Evolutionary conservation across 768 basidiomycete species (phyloP).

Genomic region (Wakefieldia striispora): DNA sequence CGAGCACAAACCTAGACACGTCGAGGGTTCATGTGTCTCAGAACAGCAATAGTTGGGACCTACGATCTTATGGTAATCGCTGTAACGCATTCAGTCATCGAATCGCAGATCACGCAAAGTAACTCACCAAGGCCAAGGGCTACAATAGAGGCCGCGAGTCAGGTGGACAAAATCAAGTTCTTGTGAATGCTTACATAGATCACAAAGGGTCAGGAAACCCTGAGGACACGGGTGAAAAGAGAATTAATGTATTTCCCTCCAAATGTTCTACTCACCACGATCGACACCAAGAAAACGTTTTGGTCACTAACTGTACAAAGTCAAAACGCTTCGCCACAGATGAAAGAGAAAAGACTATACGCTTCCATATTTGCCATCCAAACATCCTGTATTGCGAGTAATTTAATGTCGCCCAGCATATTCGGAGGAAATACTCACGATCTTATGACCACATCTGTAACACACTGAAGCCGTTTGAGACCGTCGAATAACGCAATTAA

Average conservation of each 20-base stretch:
- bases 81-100: slow-evolving; percentile 17
- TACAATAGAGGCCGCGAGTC: neutral
- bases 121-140: slow-evolving; percentile 13
- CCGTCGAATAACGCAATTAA: neutral
- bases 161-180: neutral
- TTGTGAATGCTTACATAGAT: slow-evolving; percentile 40
- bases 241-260: neutral
- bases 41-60: slow-evolving; percentile 10
- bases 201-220: slow-evolving; percentile 36
- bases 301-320: slow-evolving; percentile 42
- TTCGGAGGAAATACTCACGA: slow-evolving; percentile 18
- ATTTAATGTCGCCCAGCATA: neutral
- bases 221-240: slow-evolving; percentile 18
- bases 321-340: neutral
- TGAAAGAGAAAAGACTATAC: slow-evolving; percentile 33
- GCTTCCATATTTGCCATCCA: slow-evolving; percentile 43
- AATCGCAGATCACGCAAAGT: neutral
- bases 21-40: neutral
- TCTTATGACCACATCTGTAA: slow-evolving; percentile 49
- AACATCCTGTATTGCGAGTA: slow-evolving; percentile 38
- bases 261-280: slow-evolving; percentile 40
- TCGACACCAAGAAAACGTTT: slow-evolving; percentile 39
- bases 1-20: slow-evolving; percentile 36
- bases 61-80: slow-evolving; percentile 53
- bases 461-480: slow-evolving; percentile 32